These are phyloP conservation scores for Malus orientalis DNA, from an alignment of 306 rosid species.

Conservation along the genomic window DNA sequence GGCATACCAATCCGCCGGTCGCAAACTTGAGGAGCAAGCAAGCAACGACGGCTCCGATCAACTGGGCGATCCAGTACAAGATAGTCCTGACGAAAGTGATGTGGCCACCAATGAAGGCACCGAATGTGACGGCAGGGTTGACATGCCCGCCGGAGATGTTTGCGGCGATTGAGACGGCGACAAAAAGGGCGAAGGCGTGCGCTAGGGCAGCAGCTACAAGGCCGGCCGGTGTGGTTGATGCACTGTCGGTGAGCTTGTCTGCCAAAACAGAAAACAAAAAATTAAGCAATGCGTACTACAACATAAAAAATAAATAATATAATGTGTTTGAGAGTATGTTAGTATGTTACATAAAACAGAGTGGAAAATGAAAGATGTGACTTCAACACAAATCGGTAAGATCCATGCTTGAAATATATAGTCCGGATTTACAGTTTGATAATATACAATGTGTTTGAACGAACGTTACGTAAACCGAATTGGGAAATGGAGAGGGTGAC, in stretches of 20 bases:
- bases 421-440: not conserved
- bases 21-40: constrained; percentile 65
- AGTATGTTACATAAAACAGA: not conserved
- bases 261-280: not conserved
- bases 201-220: constrained; percentile 58
- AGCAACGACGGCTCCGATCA: constrained; percentile 72
- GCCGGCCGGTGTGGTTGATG: constrained; percentile 59
- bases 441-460: not conserved
- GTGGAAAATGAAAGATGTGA: not conserved
- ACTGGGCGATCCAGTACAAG: constrained; percentile 77
- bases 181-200: constrained; percentile 67
- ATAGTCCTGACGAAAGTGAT: constrained; percentile 46
- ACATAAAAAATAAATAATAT: not conserved
- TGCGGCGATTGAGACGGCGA: constrained; percentile 63
- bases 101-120: constrained; percentile 73
- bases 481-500: not conserved
- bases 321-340: not conserved
- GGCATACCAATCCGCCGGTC: constrained; percentile 62
- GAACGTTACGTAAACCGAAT: not conserved
- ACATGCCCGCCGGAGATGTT: constrained; percentile 81
- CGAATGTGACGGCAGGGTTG: constrained; percentile 78
- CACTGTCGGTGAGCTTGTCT: constrained; percentile 59
- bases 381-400: not conserved
- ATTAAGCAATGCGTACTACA: not conserved
- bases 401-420: not conserved